Percentiles rank a stretch among this genome's conserved stretches.
phyloP scores from a whole-genome alignment of 306 rosid species.

The Inga oerstediana region DNA sequence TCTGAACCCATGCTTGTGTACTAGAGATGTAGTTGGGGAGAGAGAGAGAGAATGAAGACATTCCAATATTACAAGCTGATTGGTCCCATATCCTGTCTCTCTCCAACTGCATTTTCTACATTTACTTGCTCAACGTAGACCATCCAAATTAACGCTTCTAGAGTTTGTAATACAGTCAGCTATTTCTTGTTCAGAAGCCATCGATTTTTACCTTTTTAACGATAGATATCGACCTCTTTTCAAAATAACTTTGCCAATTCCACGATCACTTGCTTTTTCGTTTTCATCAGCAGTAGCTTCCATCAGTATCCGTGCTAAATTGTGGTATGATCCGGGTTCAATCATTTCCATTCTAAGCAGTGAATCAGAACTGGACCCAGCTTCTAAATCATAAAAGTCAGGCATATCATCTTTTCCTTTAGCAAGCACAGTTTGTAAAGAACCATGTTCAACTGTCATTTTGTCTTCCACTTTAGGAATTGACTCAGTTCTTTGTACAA shows the following conservation, averaged over 20 bases:
- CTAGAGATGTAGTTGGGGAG: not conserved
- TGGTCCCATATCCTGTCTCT: not conserved
- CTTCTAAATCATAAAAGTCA: not conserved
- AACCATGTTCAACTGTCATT: slow-evolving; percentile 18
- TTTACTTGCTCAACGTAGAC: not conserved
- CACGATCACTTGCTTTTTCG: slow-evolving; percentile 16
- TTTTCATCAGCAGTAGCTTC: slow-evolving; percentile 23
- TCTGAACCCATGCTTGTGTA: slow-evolving; percentile 3
- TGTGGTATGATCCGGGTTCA: slow-evolving; percentile 15
- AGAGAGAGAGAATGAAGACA: not conserved
- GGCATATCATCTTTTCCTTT: not conserved
- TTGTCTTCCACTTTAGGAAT: slow-evolving; percentile 21
- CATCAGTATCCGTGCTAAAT: slow-evolving; percentile 11
- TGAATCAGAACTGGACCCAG: slow-evolving; percentile 12
- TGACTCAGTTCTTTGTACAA: not conserved
- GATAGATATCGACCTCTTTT: not conserved
- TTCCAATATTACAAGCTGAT: not conserved
- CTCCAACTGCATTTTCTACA: not conserved
- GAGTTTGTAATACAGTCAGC: not conserved
- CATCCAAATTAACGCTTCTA: not conserved
- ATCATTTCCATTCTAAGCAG: slow-evolving; percentile 5
- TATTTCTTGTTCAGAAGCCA: slow-evolving; percentile 1
- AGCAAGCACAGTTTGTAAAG: slow-evolving; percentile 1
- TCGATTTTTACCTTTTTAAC: not conserved
- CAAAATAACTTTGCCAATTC: slow-evolving; percentile 17